Evolutionary conservation across 2,329 filamentous ascomycete species (phyloP).

Genomic region (Cladosporium sphaerospermum): DNA sequence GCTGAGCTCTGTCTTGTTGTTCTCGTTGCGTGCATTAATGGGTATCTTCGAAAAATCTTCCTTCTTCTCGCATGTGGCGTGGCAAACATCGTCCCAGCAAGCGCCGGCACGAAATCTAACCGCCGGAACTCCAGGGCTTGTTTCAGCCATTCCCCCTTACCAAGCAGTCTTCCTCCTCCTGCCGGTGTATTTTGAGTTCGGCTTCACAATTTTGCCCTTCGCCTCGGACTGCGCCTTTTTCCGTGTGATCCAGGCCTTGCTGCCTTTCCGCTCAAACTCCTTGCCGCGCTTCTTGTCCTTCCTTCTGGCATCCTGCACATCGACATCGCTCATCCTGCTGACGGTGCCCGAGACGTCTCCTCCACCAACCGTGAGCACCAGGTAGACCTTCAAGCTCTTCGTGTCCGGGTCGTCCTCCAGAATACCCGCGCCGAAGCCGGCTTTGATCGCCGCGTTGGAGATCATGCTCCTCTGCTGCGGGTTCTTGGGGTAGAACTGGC

Average conservation of each 20-base stretch:
- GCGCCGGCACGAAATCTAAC: conserved; percentile 5
- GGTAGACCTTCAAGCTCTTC: conserved; percentile 93
- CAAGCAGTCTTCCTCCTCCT: conserved; percentile 77
- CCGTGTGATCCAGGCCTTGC: conserved; percentile 74
- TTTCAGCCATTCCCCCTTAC: conserved; percentile 37
- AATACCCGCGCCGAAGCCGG: conserved; percentile 90
- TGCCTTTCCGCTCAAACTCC: conserved; percentile 63
- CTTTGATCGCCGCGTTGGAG: conserved; percentile 78
- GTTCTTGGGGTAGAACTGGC: conserved; percentile 98
- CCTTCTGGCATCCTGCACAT: conserved; percentile 62
- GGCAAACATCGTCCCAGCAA: conserved; percentile 8
- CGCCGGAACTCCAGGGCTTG: background rate
- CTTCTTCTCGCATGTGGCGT: background rate
- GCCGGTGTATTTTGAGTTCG: conserved; percentile 87
- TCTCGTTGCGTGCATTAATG: conserved; percentile 10
- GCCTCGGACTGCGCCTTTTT: conserved; percentile 91
- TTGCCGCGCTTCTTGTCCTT: conserved; percentile 46
- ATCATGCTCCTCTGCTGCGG: conserved; percentile 90
- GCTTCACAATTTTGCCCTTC: conserved; percentile 92
- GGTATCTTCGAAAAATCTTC: conserved; percentile 9
- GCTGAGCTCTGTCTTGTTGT: background rate
- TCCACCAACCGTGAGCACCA: conserved; percentile 83
- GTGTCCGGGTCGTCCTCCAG: conserved; percentile 93
- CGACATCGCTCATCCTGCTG: conserved; percentile 77
- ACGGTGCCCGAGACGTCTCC: conserved; percentile 84